Base-by-base conservation (phyloP, 108 stramenopile species). In the Phaeodactylum tricornutum region DNA sequence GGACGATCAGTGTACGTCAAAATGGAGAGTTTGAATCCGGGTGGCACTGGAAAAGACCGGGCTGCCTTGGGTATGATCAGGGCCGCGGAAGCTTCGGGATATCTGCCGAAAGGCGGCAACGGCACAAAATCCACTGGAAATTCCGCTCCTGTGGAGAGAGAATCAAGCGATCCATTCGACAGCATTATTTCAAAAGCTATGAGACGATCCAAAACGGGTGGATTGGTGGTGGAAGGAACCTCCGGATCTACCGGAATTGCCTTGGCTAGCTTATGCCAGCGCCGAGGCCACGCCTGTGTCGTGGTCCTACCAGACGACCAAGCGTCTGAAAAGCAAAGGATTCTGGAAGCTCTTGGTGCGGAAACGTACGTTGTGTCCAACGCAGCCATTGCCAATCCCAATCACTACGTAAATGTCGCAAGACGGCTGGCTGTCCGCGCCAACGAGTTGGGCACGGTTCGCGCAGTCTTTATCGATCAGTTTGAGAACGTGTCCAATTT, bases 301-400 rank as follows among this genome's bases (percentile, higher is more conserved):
- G 85, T 95, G 5, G 91, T 95, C 42, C 64, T 96, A 76, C 95
- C 97, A 16, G 97, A 98, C 56, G 97, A 98, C 64, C 90, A 92
- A 72, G 83, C 87, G 19, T 57, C 57, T 12, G 92, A 94, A 57
- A 97, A 97, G 53, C 59, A 65, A 43, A 43, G 54, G 3, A 72
- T 91, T 25, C 39, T 97, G 40, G 22, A 57, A 23, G 60, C 67
- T 27, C 56, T 92, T 53, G 93, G 94, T 15, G 90, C 88, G 12
- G 64, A 79, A 2, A 91, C 96, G 6, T 50, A 71, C 16, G 79
- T 93, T 15, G 93, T 95, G 2, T 76, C 73, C 32, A 88, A 74
- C 15, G 87, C 88, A 9, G 55, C 84, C 16, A 98, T 95, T 43
- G 72, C 89, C 43, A 93, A 92, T 74, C 89, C 93, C 1, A 72